These are phyloP conservation scores for Iris pallida DNA, from an alignment of 116 monocot genomes.

Conservation along the genomic window DNA sequence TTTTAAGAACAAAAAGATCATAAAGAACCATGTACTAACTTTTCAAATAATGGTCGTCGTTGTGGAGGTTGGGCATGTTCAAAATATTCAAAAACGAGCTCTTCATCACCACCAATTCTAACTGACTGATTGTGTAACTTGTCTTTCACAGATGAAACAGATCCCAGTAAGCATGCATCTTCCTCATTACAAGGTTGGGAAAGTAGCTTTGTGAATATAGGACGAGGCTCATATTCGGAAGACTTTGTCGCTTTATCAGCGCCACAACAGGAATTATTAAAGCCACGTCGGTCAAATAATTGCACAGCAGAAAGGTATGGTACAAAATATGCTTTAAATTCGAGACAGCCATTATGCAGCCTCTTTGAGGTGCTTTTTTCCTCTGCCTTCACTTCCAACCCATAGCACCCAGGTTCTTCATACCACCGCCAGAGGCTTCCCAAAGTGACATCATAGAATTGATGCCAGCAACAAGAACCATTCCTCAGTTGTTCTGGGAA, in stretches of 20 bases:
- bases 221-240: too few species aligned
- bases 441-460: conserved; percentile 1
- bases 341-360: not conserved
- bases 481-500: not conserved
- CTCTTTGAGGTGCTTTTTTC: not conserved
- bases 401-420: conserved; percentile 21
- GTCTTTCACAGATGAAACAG: not conserved
- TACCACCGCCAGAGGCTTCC: conserved; percentile 29
- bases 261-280: not conserved
- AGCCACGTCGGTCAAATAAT: conserved; percentile 9
- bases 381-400: conserved; percentile 18
- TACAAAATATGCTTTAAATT: conserved; percentile 28
- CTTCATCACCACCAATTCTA: not conserved
- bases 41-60: conserved; percentile 21
- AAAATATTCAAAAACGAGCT: conserved; percentile 29
- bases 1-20: too few species aligned
- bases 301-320: conserved; percentile 35
- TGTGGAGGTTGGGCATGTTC: conserved; percentile 29
- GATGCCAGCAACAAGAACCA: not conserved
- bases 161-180: not conserved
- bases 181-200: too few species aligned
- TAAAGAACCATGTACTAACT: conserved; percentile 15
- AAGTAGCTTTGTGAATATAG: too few species aligned
- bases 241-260: not conserved
- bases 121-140: not conserved